Base-by-base conservation (phyloP, 1,284 basidiomycete species). In the Inonotus obliquus region DNA sequence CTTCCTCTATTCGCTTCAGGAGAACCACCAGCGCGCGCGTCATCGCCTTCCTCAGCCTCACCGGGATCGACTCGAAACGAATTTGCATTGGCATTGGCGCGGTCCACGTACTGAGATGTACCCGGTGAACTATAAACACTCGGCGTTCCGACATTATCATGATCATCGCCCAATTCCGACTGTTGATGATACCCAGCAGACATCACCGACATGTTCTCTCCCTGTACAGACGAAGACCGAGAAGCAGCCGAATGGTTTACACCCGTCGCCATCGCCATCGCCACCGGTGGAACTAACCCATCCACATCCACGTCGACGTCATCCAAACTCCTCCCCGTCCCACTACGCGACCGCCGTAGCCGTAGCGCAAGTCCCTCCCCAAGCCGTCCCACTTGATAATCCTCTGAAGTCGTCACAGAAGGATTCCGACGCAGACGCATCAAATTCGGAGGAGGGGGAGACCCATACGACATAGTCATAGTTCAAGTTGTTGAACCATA, bases 171-270 rank as follows among this genome's bases (percentile, higher is more conserved):
- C 14, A 23, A 19, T 25, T 23, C 47, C 4, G 55, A 47, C 6
- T 13, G 41, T 13, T 57, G 41, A n/a, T 21, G 21, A 13, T n/a
- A n/a, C n/a, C 11, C 39, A 1, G 23, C 39, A 45, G 39, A 23
- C 6, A 14, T 9, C 11, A 49, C 47, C 11, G 14, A n/a, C 4
- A 49, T 6, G 4, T 3, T 49, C 5, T 21, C 41, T 6, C 32
- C 23, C 17, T 27, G 39, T 9, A 32, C 17, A 23, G 39, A 57
- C 23, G 55, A 13, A 25, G 44, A 35, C 14, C 47, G 56, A n/a
- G 56, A 58, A 23, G n/a, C n/a, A n/a, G 32, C 45, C 13, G 47
- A n/a, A 45, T 37, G 49, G 47, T 41, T 58, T 11, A 58, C 35
- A 17, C 56, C 56, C 3, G 56, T 49, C 17, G 56, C 44, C 35